Base-by-base conservation (phyloP, 2,329 filamentous ascomycete genomes). In the Dryadomyces quercivorus region DNA sequence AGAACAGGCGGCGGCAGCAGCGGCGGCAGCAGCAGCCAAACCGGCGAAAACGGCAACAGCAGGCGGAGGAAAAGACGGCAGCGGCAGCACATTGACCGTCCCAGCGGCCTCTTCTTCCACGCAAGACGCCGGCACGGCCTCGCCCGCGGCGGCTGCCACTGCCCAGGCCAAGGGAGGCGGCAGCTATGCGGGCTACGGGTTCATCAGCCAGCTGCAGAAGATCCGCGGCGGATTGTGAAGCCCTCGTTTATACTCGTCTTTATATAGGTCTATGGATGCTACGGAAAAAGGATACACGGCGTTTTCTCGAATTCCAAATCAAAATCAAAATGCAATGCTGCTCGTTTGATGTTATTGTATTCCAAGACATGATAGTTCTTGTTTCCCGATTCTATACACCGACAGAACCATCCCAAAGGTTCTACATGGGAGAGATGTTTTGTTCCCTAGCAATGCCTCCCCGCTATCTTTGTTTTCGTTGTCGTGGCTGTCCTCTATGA, bases 181-280 rank as follows among this genome's bases (percentile, higher is more conserved):
- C 26, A 31, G 26, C 2, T 68, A 70, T 52, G 66, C 71, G 1
- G 78, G 76, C 0, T 82, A 82, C 63, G 78, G 79, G 5, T 68
- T 84, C 53, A 81, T 84, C 60, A 82, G 75, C 65, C 80, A 83
- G 65, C 66, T 82, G 56, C 79, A 82, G 65, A 80, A 80, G 66
- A 70, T 83, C 56, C 72, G 80, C 52, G 74, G 72, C 44, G 78
- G 78, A 1, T 61, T 80, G 53, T 77, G 63, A 56, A 16, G 22
- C 12, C 13, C 16, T 4, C 5, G 12, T 16, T 44, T 20, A 44
- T n/a, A n/a, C n/a, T 20, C 5, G 15, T 42, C 38, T 45, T 13
- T 5, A 45, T n/a, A 20, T 45, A 4, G 8, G 18, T 45, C 26
- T 31, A 31, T 31, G 4, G 26, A 31, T 31, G 26, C 26, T 31